Percentiles rank a stretch among this genome's conserved stretches.
phyloP scores from a whole-genome alignment of 495 filamentous ascomycete species.

The Penicilliopsis zonata region DNA sequence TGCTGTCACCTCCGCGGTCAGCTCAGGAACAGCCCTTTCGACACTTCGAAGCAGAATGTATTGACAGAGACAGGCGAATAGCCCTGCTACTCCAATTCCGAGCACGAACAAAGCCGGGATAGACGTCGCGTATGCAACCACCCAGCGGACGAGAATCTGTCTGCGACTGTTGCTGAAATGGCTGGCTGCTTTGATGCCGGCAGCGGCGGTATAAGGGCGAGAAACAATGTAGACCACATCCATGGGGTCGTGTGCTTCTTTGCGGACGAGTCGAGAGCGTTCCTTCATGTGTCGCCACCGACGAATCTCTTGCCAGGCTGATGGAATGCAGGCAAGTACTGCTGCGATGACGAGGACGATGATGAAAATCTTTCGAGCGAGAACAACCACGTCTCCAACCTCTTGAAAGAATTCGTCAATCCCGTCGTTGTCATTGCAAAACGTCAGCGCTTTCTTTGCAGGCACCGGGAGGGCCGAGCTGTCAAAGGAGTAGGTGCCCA shows the following conservation, averaged over 20 bases:
- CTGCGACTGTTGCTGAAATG: slow-evolving; percentile 54
- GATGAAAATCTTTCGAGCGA: slow-evolving; percentile 62
- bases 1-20: slow-evolving; percentile 63
- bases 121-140: slow-evolving; percentile 76
- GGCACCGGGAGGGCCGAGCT: slow-evolving; percentile 66
- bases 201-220: slow-evolving; percentile 55
- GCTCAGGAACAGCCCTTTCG: slow-evolving; percentile 60
- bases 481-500: slow-evolving; percentile 67
- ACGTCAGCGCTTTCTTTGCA: slow-evolving; percentile 64
- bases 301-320: slow-evolving; percentile 69
- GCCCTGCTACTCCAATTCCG: slow-evolving; percentile 70
- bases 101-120: slow-evolving; percentile 78
- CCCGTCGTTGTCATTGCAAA: slow-evolving; percentile 75
- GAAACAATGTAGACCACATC: slow-evolving; percentile 85
- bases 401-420: slow-evolving; percentile 80
- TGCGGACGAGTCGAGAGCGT: slow-evolving; percentile 52
- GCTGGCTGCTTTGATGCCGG: slow-evolving; percentile 62
- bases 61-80: slow-evolving; percentile 78
- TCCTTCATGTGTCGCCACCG: slow-evolving; percentile 63
- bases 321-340: slow-evolving; percentile 57
- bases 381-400: slow-evolving; percentile 45
- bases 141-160: slow-evolving; percentile 69
- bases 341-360: slow-evolving; percentile 57
- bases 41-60: slow-evolving; percentile 63
- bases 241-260: slow-evolving; percentile 61